phyloP scores from a whole-genome alignment of 495 filamentous ascomycete species.

The Neurospora hispaniola region DNA sequence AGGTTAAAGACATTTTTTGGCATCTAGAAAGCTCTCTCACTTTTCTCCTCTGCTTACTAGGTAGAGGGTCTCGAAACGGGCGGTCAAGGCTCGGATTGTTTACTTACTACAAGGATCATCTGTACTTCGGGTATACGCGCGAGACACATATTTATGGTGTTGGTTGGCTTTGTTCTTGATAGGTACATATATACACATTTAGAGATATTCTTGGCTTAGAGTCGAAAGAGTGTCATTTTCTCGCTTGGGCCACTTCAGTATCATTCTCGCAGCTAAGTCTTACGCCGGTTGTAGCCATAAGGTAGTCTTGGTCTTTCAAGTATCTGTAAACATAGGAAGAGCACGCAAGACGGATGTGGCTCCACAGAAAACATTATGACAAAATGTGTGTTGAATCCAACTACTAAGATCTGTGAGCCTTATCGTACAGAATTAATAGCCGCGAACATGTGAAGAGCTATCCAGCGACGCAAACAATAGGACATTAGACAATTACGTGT shows the following conservation, averaged over 20 bases:
- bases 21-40: slow-evolving; percentile 39
- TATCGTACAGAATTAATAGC: not conserved
- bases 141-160: not conserved
- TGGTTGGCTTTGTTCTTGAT: not conserved
- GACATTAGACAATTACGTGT: not conserved
- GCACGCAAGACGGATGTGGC: not conserved
- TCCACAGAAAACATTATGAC: not conserved
- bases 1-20: slow-evolving; percentile 62
- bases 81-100: not conserved
- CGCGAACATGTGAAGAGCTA: not conserved
- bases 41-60: slow-evolving; percentile 5
- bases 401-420: not conserved
- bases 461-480: not conserved
- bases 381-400: not conserved
- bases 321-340: not conserved
- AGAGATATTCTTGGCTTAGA: not conserved
- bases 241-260: not conserved
- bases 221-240: not conserved
- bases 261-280: not conserved
- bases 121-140: not conserved
- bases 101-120: not conserved
- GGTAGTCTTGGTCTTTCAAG: not conserved
- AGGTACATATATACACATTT: not conserved
- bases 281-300: not conserved
- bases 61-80: not conserved